These are phyloP conservation scores for Infundibulicybe gibba DNA, from an alignment of 768 basidiomycete genomes.

Conservation along the genomic window DNA sequence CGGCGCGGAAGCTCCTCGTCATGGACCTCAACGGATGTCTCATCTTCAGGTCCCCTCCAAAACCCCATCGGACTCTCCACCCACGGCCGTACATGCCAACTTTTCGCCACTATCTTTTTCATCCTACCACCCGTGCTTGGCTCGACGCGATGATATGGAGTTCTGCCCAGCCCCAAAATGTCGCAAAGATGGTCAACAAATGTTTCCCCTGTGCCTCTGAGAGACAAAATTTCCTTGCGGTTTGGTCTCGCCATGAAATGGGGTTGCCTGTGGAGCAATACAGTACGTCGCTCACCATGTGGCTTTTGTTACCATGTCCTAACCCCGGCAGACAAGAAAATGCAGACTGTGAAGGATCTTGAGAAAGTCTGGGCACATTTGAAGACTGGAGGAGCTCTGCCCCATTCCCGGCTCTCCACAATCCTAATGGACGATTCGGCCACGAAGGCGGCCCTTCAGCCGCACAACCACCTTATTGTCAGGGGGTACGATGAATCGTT, in stretches of 20 bases:
- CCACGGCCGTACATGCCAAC: slow-evolving; percentile 62
- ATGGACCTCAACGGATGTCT: slow-evolving; percentile 6
- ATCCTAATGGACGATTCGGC: slow-evolving; percentile 49
- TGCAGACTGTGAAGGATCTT: not conserved
- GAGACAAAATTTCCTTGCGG: slow-evolving; percentile 40
- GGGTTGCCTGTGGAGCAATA: slow-evolving; percentile 56
- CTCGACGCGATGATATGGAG: slow-evolving; percentile 85
- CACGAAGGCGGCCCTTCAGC: slow-evolving; percentile 55
- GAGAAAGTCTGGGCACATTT: not conserved
- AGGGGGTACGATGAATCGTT: slow-evolving; percentile 50
- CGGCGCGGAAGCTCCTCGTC: slow-evolving; percentile 10
- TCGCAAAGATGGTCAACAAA: slow-evolving; percentile 62
- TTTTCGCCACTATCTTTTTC: slow-evolving; percentile 59
- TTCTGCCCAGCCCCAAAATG: slow-evolving; percentile 75
- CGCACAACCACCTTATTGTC: slow-evolving; percentile 75
- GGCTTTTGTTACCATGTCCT: not conserved
- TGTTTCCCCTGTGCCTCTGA: slow-evolving; percentile 40
- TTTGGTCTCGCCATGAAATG: slow-evolving; percentile 76
- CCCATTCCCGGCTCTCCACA: slow-evolving; percentile 37
- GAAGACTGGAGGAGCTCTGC: not conserved
- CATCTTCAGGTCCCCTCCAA: slow-evolving; percentile 6
- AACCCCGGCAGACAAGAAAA: not conserved
- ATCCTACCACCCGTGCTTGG: slow-evolving; percentile 50
- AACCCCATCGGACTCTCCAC: slow-evolving; percentile 30
- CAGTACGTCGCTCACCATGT: slow-evolving; percentile 38